A percentile compares a stretch with the other conserved stretches of the same genome.
phyloP scores from a whole-genome alignment of 163 green algal genomes.

The Coccomyxa subellipsoidea region DNA sequence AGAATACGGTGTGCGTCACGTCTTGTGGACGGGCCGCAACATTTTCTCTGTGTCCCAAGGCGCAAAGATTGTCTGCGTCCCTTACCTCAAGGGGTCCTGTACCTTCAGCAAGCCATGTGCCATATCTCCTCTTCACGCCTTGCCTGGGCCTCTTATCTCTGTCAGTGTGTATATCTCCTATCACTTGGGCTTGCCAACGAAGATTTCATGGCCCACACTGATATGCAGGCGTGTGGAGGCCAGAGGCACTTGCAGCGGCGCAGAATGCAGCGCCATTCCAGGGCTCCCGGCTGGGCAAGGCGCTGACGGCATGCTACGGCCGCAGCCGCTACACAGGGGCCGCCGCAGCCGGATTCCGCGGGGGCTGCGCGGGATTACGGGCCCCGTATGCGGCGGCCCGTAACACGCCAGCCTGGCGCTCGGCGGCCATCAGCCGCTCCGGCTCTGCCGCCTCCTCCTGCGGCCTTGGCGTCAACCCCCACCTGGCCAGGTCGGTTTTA shows the following conservation, averaged over 20 bases:
- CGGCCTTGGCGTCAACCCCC: neutral
- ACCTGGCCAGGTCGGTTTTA: neutral
- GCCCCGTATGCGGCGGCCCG: neutral
- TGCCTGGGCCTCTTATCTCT: too few relatives aligned
- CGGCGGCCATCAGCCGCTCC: neutral
- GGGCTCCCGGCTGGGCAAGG: slow-evolving; percentile 5
- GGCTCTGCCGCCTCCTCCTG: neutral
- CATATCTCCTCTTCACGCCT: too few relatives aligned
- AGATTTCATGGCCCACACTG: too few relatives aligned
- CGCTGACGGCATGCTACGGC: neutral
- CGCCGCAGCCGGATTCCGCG: neutral
- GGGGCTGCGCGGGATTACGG: neutral
- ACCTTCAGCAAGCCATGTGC: too few relatives aligned
- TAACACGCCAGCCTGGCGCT: neutral
- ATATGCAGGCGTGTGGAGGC: neutral
- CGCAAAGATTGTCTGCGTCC: too few relatives aligned
- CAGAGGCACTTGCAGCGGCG: neutral
- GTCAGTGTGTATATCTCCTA: too few relatives aligned
- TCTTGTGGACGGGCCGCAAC: too few relatives aligned
- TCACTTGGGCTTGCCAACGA: too few relatives aligned
- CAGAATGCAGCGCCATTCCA: neutral
- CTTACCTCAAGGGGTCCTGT: too few relatives aligned
- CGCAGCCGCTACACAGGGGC: neutral
- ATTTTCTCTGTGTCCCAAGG: too few relatives aligned
- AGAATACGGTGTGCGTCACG: too few relatives aligned